Evolutionary conservation across 2,329 filamentous ascomycete species (phyloP), one percentile per base, ranked within the genome.

Genomic region (Exophiala spinifera): DNA sequence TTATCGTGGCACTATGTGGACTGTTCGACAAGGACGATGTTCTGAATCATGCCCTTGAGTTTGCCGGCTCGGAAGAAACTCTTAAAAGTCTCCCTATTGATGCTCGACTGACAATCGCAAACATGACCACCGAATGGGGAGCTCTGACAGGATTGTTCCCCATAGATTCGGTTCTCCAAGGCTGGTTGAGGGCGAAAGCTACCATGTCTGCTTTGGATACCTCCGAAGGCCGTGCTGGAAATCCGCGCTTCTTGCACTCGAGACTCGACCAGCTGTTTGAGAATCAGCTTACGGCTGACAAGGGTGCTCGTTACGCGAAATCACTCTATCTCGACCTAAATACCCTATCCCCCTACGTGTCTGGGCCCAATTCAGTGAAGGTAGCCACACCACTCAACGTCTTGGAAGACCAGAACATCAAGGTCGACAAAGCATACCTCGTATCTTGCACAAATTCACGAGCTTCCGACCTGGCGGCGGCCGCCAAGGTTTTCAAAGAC

Each of bases 351-450:
- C 91, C 91, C 0, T 91, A 88, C 53, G 85, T 96, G 8, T 80
- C 91, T 0, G 91, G 92, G 0, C 92, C 92, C 0, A 96, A 96
- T 73, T 91, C 88, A 0, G 90, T 96, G 66, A 96, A 96, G 71
- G 75, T 96, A 0, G 84, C 87, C 0, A 95, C 86, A 0, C 89
- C 92, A 0, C 71, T 97, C 1, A 73, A 76, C 4, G 83, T 92
- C 28, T 81, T 97, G 1, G 86, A 87, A 63, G 67, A 80, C 0
- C 77, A 92, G 67, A 74, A 88, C 60, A 95, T 97, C 69, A 79
- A 82, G 46, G 72, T 97, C 19, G 74, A 96, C 75, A 90, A 88
- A 67, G 91, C 89, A 0, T 96, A 96, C 69, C 77, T 96, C 0
- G 86, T 96, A 0, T 91, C 86, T 0, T 97, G 92, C 76, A 97